Evolutionary conservation across 163 green algal genomes (phyloP), one percentile per base, ranked within the genome.

Genomic region (Scenedesmus sp.): DNA sequence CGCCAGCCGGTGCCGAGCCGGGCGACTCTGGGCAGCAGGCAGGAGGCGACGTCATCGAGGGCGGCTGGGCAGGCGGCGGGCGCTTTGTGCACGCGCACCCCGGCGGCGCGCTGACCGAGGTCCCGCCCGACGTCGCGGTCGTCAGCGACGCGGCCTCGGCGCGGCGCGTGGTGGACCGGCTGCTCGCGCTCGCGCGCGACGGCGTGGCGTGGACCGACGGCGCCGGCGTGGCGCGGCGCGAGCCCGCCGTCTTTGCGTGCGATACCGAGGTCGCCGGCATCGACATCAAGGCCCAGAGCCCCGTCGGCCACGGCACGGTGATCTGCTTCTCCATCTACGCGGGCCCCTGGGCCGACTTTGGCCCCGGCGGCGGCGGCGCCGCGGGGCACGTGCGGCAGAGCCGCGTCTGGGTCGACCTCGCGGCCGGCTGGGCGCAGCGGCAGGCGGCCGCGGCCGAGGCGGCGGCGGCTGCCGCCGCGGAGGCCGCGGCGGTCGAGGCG

Each of bases 181-280:
- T 83, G 67, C 53, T 70, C 50, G 20, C 53, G 4, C 11, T 44
- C 5, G 71, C 57, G 1, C 34, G 69, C 13, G 0, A 70, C 2
- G 71, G 44, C 58, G 66, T 69, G 4, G 20, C 53, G 4, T 75
- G 67, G 67, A 70, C 62, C 3, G 56, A 69, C 18, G 36, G 22
- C 3, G 4, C 42, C 17, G 42, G 54, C 57, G 60, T 22, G 53
- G 3, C 14, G 33, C 51, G 3, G 9, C 15, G 57, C 10, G n/a
- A 66, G 34, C 20, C 62, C 29, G 39, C 70, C 9, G 89, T 85
- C 72, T 98, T 97, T 88, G 94, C 89, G 0, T 96, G 90, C 77
- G 94, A 98, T 83, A 98, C 94, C 24, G 94, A 98, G 90, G 91
- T 95, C 14, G 89, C 88, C 34, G 86, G 93, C 77, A 98, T 99